Evolutionary conservation across 306 rosid species (phyloP), one percentile per base, ranked within the genome.

Genomic region (Cicer arietinum): DNA sequence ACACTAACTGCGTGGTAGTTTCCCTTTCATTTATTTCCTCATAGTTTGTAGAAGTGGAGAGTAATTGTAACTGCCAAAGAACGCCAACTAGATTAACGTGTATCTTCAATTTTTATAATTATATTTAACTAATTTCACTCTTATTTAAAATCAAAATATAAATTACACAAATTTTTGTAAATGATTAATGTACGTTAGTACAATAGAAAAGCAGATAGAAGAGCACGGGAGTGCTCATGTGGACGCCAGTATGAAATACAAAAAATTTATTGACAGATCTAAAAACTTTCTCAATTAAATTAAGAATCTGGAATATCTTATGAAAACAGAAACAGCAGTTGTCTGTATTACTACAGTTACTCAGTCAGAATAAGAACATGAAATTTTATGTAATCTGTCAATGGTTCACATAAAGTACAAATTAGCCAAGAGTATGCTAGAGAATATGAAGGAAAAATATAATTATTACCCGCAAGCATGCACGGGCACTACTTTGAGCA

Each of bases 381-480:
- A 50, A 71, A 42, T 0, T 35, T 11, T 37, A 47, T 37, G 20
- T 17, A 22, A 39, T 56, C 73, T 56, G n/a, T 63, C 42, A 85
- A 8, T 30, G 43, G 7, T 77, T 75, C 44, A 56, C 18, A 62
- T 43, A 40, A 77, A 63, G 57, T 42, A 67, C 10, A 43, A 44
- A 54, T 39, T 20, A 22, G 18, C 14, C 57, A 61, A 67, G 40
- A 52, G 58, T 42, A 40, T 65, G 42, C 53, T 7, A 61, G 56
- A 84, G 52, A 30, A 62, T 25, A 65, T 10, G 4, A 67, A 50
- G 67, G 57, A 78, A 59, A 47, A 79, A 65, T 52, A 65, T 75
- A 76, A 79, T 84, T 84, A 79, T 84, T 84, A 90, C 99, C 94
- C 86, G 85, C 99, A 94, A 88, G 99, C 99, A 59, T 86, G 96